Evolutionary conservation across 208 protist genomes (phyloP).

Genomic region (Leishmania arabica): DNA sequence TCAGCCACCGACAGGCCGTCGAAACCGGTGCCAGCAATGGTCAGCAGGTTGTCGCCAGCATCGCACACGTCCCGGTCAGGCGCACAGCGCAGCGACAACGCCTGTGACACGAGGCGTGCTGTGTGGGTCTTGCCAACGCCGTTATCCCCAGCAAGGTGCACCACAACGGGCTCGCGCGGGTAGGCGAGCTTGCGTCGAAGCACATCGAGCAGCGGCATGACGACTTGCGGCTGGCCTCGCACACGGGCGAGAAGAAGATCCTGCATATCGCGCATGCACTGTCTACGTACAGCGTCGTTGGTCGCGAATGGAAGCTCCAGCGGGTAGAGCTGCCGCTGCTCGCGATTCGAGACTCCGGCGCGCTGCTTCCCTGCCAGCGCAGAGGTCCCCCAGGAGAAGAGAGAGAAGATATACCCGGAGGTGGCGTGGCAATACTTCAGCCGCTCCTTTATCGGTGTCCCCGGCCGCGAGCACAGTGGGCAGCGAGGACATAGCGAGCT

Average conservation of each 20-base stretch:
- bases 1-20: constrained; percentile 38
- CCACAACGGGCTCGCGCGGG: constrained; percentile 63
- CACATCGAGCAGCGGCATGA: constrained; percentile 40
- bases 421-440: constrained; percentile 48
- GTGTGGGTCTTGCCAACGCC: constrained; percentile 83
- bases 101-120: constrained; percentile 65
- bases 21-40: constrained; percentile 65
- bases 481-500: constrained; percentile 40
- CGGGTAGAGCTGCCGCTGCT: constrained; percentile 27
- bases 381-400: constrained; percentile 28
- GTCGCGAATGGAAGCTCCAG: constrained; percentile 61
- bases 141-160: constrained; percentile 86
- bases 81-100: constrained; percentile 52
- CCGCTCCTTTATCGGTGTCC: constrained; percentile 19
- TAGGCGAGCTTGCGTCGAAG: constrained; percentile 62
- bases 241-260: constrained; percentile 53
- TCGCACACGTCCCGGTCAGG: constrained; percentile 46
- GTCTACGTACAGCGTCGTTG: constrained; percentile 38
- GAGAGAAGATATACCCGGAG: constrained; percentile 20
- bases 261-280: constrained; percentile 41
- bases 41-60: constrained; percentile 65
- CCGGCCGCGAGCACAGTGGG: constrained; percentile 43
- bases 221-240: constrained; percentile 61
- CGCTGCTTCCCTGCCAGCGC: constrained; percentile 10
- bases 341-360: constrained; percentile 10